A percentile compares a stretch with the other conserved stretches of the same genome.
Conservation (phyloP, 1,284 basidiomycete genomes). For the Irpex rosettiformis region DNA sequence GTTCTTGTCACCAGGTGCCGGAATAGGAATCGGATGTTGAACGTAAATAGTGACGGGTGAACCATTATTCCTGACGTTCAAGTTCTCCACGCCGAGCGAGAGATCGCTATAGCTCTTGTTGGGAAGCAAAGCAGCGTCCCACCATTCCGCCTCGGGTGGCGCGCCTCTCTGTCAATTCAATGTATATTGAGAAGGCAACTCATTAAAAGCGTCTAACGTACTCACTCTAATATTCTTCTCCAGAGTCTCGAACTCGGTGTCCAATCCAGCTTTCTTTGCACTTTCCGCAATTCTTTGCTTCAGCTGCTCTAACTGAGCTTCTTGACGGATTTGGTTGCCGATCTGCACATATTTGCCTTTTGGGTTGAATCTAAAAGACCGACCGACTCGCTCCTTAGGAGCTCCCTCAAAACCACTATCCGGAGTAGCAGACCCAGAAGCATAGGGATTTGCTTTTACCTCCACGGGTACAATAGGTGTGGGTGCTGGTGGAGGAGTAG, state of each 20-base stretch:
- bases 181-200: background rate
- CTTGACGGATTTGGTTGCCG: conserved; percentile 83
- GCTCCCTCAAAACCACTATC: conserved; percentile 67
- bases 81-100: conserved; percentile 45
- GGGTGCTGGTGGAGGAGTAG: conserved; percentile 59
- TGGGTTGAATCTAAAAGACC: conserved; percentile 80
- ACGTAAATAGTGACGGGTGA: conserved; percentile 89
- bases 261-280: conserved; percentile 89
- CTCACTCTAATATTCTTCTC: conserved; percentile 84
- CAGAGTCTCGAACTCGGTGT: conserved; percentile 86
- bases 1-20: conserved; percentile 84
- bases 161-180: conserved; percentile 55
- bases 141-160: conserved; percentile 95
- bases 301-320: conserved; percentile 84
- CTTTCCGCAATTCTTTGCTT: conserved; percentile 92
- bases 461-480: conserved; percentile 35
- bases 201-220: conserved; percentile 7
- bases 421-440: conserved; percentile 44
- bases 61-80: conserved; percentile 62
- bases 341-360: conserved; percentile 89
- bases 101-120: conserved; percentile 79
- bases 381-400: conserved; percentile 66
- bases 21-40: conserved; percentile 97
- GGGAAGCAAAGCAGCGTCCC: conserved; percentile 89
- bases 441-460: conserved; percentile 70